Evolutionary conservation across 176 grass and related monocot genomes (phyloP).

Genomic region (Avena atlantica): DNA sequence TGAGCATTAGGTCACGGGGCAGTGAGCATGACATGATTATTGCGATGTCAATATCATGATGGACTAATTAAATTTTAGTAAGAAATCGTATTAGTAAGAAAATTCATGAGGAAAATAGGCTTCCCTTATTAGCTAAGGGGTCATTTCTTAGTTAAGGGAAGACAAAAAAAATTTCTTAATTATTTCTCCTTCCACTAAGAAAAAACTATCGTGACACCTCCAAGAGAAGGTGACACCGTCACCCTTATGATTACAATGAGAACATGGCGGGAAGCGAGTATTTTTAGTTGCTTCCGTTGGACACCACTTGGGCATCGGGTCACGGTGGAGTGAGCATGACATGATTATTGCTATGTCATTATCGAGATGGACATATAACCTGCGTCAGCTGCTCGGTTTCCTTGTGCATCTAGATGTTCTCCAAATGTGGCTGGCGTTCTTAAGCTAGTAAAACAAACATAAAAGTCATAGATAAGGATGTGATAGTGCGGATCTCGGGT

Average conservation of each 20-base stretch:
- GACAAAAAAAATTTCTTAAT: too few species aligned
- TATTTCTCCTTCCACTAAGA: too few species aligned
- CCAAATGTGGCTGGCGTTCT: neutral
- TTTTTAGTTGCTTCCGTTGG: too few species aligned
- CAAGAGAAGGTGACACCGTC: too few species aligned
- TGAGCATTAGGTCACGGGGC: neutral
- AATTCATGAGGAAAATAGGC: too few species aligned
- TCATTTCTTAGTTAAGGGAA: too few species aligned
- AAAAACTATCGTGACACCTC: too few species aligned
- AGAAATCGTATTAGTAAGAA: too few species aligned
- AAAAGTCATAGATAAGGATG: neutral
- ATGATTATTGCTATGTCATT: neutral
- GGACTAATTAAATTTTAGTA: too few species aligned
- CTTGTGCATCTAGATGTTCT: neutral
- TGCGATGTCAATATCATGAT: too few species aligned
- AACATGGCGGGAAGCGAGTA: neutral
- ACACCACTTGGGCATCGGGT: neutral
- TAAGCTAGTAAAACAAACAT: neutral
- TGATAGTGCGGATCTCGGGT: neutral
- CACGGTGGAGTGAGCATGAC: neutral
- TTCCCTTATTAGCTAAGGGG: too few species aligned
- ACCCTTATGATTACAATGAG: too few species aligned
- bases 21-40: slow-evolving; percentile 6
- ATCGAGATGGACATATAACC: neutral
- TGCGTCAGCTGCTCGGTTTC: neutral